Base-by-base conservation (phyloP, 2,329 filamentous ascomycete species). In the Chaetothyriales sp. region DNA sequence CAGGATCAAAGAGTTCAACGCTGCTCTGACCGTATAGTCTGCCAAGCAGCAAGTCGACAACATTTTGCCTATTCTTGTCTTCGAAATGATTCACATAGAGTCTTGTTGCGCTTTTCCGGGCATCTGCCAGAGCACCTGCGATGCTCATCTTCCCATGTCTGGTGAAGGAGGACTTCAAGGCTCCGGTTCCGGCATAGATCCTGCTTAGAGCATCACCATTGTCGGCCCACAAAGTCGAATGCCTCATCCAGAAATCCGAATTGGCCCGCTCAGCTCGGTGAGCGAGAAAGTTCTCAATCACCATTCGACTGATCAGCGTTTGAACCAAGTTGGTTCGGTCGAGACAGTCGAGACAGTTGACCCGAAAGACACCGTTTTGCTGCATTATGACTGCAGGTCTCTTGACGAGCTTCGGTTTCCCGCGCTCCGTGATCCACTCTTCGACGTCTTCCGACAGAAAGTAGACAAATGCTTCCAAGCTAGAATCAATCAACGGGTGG, bases 21-120 rank as follows among this genome's bases (percentile, higher is more conserved):
- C 86, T 81, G 1, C 75, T 70, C 65, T 96, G 90, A 22, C 86
- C 85, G 53, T 94, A 83, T 43, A 95, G 69, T 49, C 88, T 78
- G 2, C 90, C 90, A 4, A 98, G 74, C 5, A 98, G 75, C 70
- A 94, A 82, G 66, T 98, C 92, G 58, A 98, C 96, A 0, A 87
- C 95, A 59, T 87, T 89, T 64, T 98, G 92, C 46, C 88, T 77
- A 19, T 83, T 85, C 57, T 94, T 94, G 65, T 98, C 92, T 7
- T 88, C 79, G 64, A 98, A 96, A 63, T 95, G 96, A 69, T 98
- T 98, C 69, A 95, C 90, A 64, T 95, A 96, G 55, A 95, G 78
- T 53, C 92, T 78, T 49, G 92, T 92, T 0, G 90, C 89, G 57
- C 87, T 95, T 68, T 98, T 98, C 50, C 90, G 80, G 44, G 88